Evolutionary conservation across 768 basidiomycete species (phyloP).

Genomic region (Pleurotus tuoliensis): DNA sequence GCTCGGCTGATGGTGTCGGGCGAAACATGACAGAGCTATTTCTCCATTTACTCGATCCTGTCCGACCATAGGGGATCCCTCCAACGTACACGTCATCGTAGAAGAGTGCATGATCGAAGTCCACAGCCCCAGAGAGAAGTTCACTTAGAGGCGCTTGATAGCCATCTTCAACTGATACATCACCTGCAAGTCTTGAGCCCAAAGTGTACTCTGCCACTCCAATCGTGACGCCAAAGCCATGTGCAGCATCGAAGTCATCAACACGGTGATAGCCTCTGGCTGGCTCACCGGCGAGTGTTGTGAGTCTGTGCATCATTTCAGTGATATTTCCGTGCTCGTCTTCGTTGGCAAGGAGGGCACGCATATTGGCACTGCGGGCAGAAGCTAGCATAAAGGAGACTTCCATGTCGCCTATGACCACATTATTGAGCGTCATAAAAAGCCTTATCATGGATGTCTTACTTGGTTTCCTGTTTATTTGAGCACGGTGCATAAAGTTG

Average conservation of each 20-base stretch:
- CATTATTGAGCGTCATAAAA: background rate
- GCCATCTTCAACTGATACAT: background rate
- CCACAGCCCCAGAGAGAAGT: background rate
- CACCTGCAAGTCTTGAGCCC: background rate
- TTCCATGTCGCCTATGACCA: conserved; percentile 13
- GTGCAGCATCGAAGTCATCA: background rate
- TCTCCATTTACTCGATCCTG: conserved; percentile 3
- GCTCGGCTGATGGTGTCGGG: background rate
- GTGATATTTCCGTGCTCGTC: background rate
- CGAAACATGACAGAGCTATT: conserved; percentile 11
- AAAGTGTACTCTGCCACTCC: background rate
- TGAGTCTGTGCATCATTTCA: conserved; percentile 7
- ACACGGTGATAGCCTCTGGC: conserved; percentile 11
- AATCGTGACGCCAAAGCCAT: background rate
- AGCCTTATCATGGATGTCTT: background rate
- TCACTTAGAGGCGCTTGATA: background rate
- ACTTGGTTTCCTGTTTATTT: conserved; percentile 19
- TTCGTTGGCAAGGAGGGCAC: conserved; percentile 12
- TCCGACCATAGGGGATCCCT: conserved; percentile 10
- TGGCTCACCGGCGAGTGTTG: conserved; percentile 12
- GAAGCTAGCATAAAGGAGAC: conserved; percentile 12
- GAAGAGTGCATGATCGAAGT: background rate
- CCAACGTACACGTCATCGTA: background rate
- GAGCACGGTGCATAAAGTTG: conserved; percentile 16
- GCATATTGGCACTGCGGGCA: conserved; percentile 11